These are phyloP conservation scores for Linum trigynum DNA, from an alignment of 345 rosid species.

Conservation along the genomic window DNA sequence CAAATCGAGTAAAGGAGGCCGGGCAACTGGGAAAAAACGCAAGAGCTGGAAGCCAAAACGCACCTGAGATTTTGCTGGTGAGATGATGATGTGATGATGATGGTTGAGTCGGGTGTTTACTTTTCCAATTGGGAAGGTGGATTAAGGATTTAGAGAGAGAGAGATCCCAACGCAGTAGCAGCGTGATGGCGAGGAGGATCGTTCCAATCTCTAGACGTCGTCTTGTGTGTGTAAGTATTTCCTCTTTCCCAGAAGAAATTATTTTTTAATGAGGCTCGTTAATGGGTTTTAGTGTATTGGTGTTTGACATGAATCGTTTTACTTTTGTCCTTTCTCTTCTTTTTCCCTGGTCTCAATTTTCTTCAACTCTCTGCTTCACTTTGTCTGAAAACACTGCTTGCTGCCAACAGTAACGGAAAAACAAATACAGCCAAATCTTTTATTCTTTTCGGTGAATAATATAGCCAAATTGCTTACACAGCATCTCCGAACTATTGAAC, in stretches of 20 bases:
- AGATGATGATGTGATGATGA: not conserved
- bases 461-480: too few relatives aligned
- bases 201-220: slow-evolving; percentile 31
- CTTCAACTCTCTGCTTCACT: not conserved
- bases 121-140: not conserved
- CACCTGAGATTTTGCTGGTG: not conserved
- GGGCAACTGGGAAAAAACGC: not conserved
- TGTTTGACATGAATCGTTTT: slow-evolving; percentile 35
- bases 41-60: not conserved
- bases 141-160: not conserved
- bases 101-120: not conserved
- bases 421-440: too few relatives aligned
- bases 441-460: too few relatives aligned
- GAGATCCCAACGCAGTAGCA: not conserved
- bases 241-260: slow-evolving; percentile 37
- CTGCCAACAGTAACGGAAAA: too few relatives aligned
- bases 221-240: slow-evolving; percentile 18
- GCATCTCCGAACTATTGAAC: too few relatives aligned
- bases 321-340: not conserved
- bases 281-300: not conserved
- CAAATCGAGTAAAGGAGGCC: slow-evolving; percentile 5
- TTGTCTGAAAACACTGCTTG: too few relatives aligned
- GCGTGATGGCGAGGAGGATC: not conserved
- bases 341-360: not conserved
- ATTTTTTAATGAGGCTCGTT: slow-evolving; percentile 21